Evolutionary conservation across 2,329 filamentous ascomycete genomes (phyloP), one percentile per base, ranked within the genome.

Genomic region (Helotiales sp.): DNA sequence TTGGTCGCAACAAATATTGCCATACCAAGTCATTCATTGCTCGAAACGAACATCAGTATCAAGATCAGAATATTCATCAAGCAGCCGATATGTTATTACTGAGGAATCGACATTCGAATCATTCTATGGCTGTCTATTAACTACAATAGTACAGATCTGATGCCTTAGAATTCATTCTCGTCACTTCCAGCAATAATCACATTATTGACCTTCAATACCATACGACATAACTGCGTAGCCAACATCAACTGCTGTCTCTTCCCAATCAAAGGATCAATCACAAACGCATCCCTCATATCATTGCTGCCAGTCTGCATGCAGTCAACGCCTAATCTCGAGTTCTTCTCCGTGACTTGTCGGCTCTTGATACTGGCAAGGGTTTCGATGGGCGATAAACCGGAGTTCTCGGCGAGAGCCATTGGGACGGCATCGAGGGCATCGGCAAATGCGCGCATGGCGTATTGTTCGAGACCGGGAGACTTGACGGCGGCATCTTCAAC

Each of bases 141-240:
- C 59, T 58, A 52, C 52, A 65, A 66, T 67, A 56, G 55, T 68
- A 68, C 66, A 68, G 62, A 57, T 54, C n/a, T 36, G n/a, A n/a
- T n/a, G 42, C 40, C 55, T 58, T 64, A 96, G 76, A 88, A 96
- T 68, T 96, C 92, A 65, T 93, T 85, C 63, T 96, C 90, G 66
- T 93, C 93, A 64, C 85, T 86, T 56, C 93, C 93, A 58, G 91
- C 86, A 69, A 97, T 87, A 74, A 97, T 96, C 64, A 97, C 93
- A 74, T 96, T 96, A 81, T 97, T 96, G 73, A 93, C 86, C 86
- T 96, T 97, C 67, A 97, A 82, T 66, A 97, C 93, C 93, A 99
- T 98, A 66, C 95, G 87, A 81, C 95, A 98, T 66, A 99, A 81
- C 79, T 99, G 95, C 52, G 96, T 99, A 30, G 95, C 95, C 65